Conservation (phyloP, 148 eudicot species). For the Nepenthes mirabilis region DNA sequence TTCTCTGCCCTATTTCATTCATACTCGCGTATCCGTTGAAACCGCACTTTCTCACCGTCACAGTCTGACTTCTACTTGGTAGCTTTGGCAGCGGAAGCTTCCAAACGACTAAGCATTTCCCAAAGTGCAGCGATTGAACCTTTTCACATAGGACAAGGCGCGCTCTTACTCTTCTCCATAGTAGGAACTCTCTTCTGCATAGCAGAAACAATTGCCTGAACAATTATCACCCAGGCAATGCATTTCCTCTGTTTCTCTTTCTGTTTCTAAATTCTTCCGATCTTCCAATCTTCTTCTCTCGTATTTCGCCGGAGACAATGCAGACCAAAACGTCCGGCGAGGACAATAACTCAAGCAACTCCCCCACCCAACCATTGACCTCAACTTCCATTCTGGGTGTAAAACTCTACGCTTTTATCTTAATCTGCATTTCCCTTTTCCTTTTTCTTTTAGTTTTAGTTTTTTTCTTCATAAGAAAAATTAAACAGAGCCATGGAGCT, state of each 20-base stretch:
- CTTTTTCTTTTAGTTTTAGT: slow-evolving; percentile 18
- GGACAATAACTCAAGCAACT: background rate
- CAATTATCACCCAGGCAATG: background rate
- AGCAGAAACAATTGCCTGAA: too few species aligned
- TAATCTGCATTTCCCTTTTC: slow-evolving; percentile 11
- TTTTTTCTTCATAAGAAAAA: slow-evolving; percentile 22
- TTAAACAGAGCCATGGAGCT: slow-evolving; percentile 11
- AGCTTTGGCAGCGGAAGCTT: slow-evolving; percentile 6
- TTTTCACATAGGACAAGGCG: too few species aligned
- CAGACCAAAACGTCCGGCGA: slow-evolving; percentile 11
- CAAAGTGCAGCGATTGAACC: background rate
- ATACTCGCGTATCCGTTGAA: too few species aligned
- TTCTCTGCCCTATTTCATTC: too few species aligned
- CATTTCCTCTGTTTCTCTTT: background rate
- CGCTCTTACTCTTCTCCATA: too few species aligned
- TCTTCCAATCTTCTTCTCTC: background rate
- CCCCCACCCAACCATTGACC: slow-evolving; percentile 12
- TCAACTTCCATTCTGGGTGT: slow-evolving; percentile 39
- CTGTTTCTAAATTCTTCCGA: background rate
- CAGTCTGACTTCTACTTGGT: too few species aligned
- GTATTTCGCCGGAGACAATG: slow-evolving; percentile 20
- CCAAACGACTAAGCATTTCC: background rate
- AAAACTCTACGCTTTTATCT: slow-evolving; percentile 43
- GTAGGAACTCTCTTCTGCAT: too few species aligned
- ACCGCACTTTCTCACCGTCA: too few species aligned